Evolutionary conservation across 768 basidiomycete genomes (phyloP).

Genomic region (Mycena pura): DNA sequence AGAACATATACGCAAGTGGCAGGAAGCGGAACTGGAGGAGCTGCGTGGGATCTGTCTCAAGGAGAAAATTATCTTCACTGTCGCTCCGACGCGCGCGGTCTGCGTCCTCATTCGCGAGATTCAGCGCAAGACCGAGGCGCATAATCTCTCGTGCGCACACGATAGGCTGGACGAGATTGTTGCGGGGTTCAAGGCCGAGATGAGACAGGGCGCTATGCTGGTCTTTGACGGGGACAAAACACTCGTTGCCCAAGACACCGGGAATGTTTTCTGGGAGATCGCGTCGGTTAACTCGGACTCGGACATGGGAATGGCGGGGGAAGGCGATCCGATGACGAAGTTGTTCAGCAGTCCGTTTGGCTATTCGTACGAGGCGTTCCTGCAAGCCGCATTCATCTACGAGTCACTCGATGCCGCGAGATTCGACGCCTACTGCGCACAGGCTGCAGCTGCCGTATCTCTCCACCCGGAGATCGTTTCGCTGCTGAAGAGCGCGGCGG

Average conservation of each 20-base stretch:
- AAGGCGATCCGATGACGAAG: slow-evolving; percentile 25
- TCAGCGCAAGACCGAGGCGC: slow-evolving; percentile 20
- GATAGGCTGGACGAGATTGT: slow-evolving; percentile 23
- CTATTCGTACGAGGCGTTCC: slow-evolving; percentile 32
- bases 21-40: slow-evolving; percentile 24
- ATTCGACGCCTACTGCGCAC: slow-evolving; percentile 26
- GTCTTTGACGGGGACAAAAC: slow-evolving; percentile 35
- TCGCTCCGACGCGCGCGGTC: slow-evolving; percentile 19
- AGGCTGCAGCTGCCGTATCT: slow-evolving; percentile 23
- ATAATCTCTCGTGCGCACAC: slow-evolving; percentile 26
- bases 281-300: too few species aligned
- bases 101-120: slow-evolving; percentile 24
- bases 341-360: slow-evolving; percentile 31
- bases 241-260: slow-evolving; percentile 28
- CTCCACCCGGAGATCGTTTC: slow-evolving; percentile 26
- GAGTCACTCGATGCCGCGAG: slow-evolving; percentile 19
- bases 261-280: slow-evolving; percentile 28
- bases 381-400: slow-evolving; percentile 31
- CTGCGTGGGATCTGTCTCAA: slow-evolving; percentile 30
- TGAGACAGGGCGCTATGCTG: slow-evolving; percentile 11
- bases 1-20: slow-evolving; percentile 30
- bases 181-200: background rate
- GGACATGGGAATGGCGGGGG: slow-evolving; percentile 1
- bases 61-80: slow-evolving; percentile 28
- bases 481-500: slow-evolving; percentile 15